A percentile compares a stretch with the other conserved stretches of the same genome.
These are phyloP conservation scores for Exophiala lecanii-corni DNA, from an alignment of 2,329 filamentous ascomycete species.

Conservation along the genomic window DNA sequence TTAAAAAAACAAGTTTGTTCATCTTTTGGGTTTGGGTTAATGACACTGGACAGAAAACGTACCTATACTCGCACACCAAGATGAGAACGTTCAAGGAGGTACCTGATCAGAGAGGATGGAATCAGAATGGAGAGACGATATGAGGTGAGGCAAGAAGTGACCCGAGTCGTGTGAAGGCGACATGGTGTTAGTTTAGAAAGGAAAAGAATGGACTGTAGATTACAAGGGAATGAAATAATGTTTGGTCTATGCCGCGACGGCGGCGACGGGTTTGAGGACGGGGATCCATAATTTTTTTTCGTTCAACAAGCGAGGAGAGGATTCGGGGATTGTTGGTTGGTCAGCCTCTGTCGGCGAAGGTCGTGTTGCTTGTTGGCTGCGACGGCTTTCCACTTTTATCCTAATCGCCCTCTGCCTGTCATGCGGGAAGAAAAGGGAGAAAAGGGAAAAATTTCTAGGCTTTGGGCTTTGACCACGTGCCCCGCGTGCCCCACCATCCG, in stretches of 20 bases:
- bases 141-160: no score
- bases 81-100: slow-evolving; percentile 2
- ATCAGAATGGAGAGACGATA: slow-evolving; percentile 8
- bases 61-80: no score
- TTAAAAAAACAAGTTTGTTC: slow-evolving; percentile 39
- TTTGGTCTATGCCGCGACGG: background rate
- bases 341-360: no score
- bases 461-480: no score
- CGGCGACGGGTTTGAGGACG: background rate
- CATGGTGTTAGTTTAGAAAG: background rate
- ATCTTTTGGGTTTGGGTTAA: slow-evolving; percentile 29
- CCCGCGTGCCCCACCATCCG: no score
- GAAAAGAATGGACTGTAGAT: background rate
- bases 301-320: background rate
- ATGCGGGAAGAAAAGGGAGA: background rate
- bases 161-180: background rate
- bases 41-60: no score
- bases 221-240: background rate
- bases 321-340: background rate
- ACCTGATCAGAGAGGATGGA: slow-evolving; percentile 3
- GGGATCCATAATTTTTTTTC: background rate
- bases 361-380: background rate
- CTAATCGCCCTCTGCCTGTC: no score
- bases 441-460: no score
- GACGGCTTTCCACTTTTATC: no score